Evolutionary conservation across 1,284 basidiomycete species (phyloP).

Genomic region (Cryptococcus jaspeensis): DNA sequence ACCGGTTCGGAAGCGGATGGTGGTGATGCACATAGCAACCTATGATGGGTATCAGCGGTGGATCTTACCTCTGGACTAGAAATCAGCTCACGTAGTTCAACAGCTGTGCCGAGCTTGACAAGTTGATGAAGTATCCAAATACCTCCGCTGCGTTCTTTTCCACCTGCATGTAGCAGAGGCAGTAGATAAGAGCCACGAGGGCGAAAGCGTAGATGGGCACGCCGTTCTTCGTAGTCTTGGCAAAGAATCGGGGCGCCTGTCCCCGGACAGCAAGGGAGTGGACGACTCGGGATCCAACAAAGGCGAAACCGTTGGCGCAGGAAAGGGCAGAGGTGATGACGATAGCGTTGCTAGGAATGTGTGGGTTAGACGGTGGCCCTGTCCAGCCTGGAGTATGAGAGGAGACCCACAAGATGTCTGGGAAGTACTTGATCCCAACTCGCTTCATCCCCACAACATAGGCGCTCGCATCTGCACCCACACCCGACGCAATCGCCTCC

Average conservation of each 20-base stretch:
- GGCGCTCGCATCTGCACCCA: conserved; percentile 18
- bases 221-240: conserved; percentile 18
- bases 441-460: conserved; percentile 26
- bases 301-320: conserved; percentile 34
- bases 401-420: conserved; percentile 35
- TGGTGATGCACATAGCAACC: conserved; percentile 19
- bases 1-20: conserved; percentile 15
- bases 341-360: conserved; percentile 76
- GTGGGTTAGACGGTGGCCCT: conserved; percentile 68
- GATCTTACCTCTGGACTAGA: too few relatives aligned
- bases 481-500: conserved; percentile 9
- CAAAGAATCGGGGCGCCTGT: conserved; percentile 17
- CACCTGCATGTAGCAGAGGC: conserved; percentile 18
- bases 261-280: conserved; percentile 15
- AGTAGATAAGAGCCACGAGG: conserved; percentile 11
- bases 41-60: too few relatives aligned
- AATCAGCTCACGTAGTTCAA: too few relatives aligned
- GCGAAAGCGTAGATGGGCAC: conserved; percentile 12
- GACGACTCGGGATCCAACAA: conserved; percentile 8
- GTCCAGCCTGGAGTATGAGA: conserved; percentile 53
- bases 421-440: conserved; percentile 21
- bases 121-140: conserved; percentile 21
- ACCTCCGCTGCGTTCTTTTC: conserved; percentile 16
- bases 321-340: conserved; percentile 72
- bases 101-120: too few relatives aligned